These are phyloP conservation scores for Candida smagusa DNA, from an alignment of 1,139 yeast genomes.

Conservation along the genomic window DNA sequence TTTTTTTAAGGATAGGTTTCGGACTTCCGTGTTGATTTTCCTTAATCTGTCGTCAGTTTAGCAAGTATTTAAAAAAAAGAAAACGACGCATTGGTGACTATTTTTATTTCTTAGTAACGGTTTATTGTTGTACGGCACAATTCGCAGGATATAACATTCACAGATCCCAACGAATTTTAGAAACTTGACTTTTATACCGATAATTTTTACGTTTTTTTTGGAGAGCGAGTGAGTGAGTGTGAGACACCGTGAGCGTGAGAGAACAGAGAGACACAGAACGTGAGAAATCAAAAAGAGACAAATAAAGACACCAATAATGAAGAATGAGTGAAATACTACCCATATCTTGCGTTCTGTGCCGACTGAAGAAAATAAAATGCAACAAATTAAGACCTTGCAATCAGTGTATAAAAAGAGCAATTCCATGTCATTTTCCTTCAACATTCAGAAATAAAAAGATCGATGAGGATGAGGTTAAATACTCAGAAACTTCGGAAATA, in stretches of 20 bases:
- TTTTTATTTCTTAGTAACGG: constrained; percentile 1
- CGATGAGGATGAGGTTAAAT: constrained; percentile 21
- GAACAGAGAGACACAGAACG: not conserved
- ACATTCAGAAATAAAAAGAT: constrained; percentile 38
- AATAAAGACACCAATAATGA: no score
- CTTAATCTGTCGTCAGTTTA: no score
- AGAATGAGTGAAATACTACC: constrained; percentile 32
- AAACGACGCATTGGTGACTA: constrained; percentile 2
- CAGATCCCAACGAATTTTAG: not conserved
- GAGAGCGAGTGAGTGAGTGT: no score
- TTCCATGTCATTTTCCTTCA: constrained; percentile 37
- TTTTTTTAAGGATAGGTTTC: not conserved
- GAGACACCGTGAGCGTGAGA: not conserved
- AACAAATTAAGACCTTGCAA: constrained; percentile 40
- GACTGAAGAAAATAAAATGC: constrained; percentile 41
- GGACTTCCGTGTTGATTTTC: constrained; percentile 1
- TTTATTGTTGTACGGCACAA: constrained; percentile 1
- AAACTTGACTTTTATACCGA: not conserved
- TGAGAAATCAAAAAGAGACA: not conserved
- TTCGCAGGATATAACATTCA: not conserved
- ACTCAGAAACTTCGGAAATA: not conserved
- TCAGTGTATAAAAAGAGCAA: constrained; percentile 31
- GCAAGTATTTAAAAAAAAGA: not conserved
- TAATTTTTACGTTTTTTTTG: not conserved
- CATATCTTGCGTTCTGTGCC: constrained; percentile 41